Conservation (phyloP, 2,329 filamentous ascomycete genomes). For the Karstenula rhodostoma region DNA sequence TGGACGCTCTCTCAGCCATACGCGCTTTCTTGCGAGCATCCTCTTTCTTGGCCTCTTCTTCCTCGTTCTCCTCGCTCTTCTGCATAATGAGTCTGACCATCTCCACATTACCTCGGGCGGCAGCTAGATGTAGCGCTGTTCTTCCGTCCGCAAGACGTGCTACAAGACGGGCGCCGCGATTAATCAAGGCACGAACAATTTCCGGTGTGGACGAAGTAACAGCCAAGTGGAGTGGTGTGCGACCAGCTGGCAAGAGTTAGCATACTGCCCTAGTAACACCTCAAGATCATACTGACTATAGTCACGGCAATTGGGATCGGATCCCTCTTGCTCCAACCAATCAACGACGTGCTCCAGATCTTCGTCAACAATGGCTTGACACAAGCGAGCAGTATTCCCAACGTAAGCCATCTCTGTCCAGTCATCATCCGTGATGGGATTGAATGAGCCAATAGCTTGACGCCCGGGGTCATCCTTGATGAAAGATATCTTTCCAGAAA, state of each 20-base stretch:
- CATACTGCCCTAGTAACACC: too few relatives aligned
- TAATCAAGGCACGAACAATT: constrained; percentile 74
- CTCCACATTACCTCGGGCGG: constrained; percentile 70
- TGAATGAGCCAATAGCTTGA: constrained; percentile 76
- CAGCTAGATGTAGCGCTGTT: constrained; percentile 84
- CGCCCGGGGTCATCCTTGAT: constrained; percentile 83
- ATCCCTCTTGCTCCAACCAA: constrained; percentile 72
- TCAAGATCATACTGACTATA: constrained; percentile 24
- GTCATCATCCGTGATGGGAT: constrained; percentile 81
- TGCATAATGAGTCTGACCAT: constrained; percentile 77
- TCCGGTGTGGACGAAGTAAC: constrained; percentile 72
- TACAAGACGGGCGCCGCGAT: constrained; percentile 75
- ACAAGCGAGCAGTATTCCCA: constrained; percentile 78
- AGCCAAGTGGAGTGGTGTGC: constrained; percentile 81
- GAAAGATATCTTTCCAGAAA: constrained; percentile 77
- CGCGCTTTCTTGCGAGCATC: constrained; percentile 54
- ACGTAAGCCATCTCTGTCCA: constrained; percentile 94
- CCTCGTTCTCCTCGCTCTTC: constrained; percentile 78
- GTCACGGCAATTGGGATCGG: constrained; percentile 73
- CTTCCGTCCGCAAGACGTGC: constrained; percentile 79
- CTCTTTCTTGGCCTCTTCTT: constrained; percentile 67
- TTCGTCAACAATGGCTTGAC: constrained; percentile 80
- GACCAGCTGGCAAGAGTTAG: constrained; percentile 55
- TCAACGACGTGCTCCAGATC: constrained; percentile 74
- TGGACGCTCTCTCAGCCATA: constrained; percentile 25